These are phyloP conservation scores for Jackrogersella minutella DNA, from an alignment of 495 filamentous ascomycete species.

Conservation along the genomic window DNA sequence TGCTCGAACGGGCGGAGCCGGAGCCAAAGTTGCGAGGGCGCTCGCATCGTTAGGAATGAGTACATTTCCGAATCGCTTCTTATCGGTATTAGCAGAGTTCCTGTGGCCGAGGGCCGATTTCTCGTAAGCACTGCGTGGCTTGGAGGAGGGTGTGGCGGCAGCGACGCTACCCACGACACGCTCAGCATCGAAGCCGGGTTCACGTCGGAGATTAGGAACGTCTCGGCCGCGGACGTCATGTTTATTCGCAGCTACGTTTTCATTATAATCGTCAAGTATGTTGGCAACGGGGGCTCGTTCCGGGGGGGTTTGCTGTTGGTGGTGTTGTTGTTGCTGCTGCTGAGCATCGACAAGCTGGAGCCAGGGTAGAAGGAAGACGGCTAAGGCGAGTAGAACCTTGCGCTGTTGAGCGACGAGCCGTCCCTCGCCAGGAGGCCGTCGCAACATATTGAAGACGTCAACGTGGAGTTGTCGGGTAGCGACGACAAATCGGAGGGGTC, in stretches of 20 bases:
- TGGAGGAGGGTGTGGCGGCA: conserved; percentile 34
- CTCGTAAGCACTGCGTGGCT: conserved; percentile 37
- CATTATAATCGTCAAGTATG: conserved; percentile 46
- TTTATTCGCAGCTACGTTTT: conserved; percentile 32
- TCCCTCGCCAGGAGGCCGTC: conserved; percentile 63
- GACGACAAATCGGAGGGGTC: not conserved
- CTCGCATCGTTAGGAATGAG: conserved; percentile 77
- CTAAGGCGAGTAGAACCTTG: conserved; percentile 58
- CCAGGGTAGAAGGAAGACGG: conserved; percentile 60
- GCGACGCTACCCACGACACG: conserved; percentile 28
- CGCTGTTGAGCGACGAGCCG: conserved; percentile 53
- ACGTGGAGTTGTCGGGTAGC: conserved; percentile 43
- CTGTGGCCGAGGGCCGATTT: conserved; percentile 22
- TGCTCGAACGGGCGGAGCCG: conserved; percentile 87
- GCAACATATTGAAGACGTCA: conserved; percentile 61
- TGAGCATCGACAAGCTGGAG: conserved; percentile 64
- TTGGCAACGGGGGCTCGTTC: conserved; percentile 39
- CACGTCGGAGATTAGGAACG: conserved; percentile 35
- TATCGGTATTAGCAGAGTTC: conserved; percentile 37
- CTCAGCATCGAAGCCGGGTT: conserved; percentile 43
- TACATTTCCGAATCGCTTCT: conserved; percentile 51
- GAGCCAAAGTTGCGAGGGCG: conserved; percentile 94
- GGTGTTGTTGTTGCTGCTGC: conserved; percentile 67
- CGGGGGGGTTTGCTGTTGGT: conserved; percentile 41
- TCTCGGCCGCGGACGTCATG: conserved; percentile 28